phyloP scores from a whole-genome alignment of 768 basidiomycete genomes.

The Serendipita sp. region DNA sequence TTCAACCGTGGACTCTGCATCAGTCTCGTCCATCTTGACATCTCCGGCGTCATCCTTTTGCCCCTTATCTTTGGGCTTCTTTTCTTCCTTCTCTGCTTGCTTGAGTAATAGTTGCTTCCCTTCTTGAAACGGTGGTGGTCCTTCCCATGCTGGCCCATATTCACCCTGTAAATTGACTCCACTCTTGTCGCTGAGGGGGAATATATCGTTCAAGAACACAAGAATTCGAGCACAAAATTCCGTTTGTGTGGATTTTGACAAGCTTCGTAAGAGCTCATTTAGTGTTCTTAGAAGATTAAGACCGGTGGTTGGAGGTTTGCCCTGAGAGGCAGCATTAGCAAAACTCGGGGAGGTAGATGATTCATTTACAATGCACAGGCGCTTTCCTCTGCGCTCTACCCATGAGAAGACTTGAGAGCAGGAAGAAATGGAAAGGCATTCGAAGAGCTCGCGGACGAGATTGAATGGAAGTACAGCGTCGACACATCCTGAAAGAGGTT shows the following conservation, averaged over 20 bases:
- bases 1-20: constrained; percentile 14
- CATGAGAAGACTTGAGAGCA: constrained; percentile 81
- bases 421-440: constrained; percentile 69
- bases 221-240: constrained; percentile 82
- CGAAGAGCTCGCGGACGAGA: constrained; percentile 66
- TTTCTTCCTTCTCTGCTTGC: constrained; percentile 22
- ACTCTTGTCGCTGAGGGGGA: constrained; percentile 76
- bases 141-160: constrained; percentile 66
- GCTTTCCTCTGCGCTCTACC: constrained; percentile 57
- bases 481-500: background rate
- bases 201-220: constrained; percentile 72
- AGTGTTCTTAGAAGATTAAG: constrained; percentile 68
- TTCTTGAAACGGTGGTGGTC: constrained; percentile 15
- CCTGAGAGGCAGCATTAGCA: constrained; percentile 14
- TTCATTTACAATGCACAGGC: constrained; percentile 35
- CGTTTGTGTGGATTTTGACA: constrained; percentile 75
- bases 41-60: constrained; percentile 11
- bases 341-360: background rate
- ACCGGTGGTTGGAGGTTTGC: constrained; percentile 79
- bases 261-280: constrained; percentile 71
- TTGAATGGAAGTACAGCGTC: constrained; percentile 36
- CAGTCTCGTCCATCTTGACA: constrained; percentile 12
- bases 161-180: constrained; percentile 86
- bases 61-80: constrained; percentile 22
- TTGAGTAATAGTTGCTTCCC: constrained; percentile 19